These are phyloP conservation scores for Komagataella kurtzmanii DNA, from an alignment of 805 yeast species.

Conservation along the genomic window DNA sequence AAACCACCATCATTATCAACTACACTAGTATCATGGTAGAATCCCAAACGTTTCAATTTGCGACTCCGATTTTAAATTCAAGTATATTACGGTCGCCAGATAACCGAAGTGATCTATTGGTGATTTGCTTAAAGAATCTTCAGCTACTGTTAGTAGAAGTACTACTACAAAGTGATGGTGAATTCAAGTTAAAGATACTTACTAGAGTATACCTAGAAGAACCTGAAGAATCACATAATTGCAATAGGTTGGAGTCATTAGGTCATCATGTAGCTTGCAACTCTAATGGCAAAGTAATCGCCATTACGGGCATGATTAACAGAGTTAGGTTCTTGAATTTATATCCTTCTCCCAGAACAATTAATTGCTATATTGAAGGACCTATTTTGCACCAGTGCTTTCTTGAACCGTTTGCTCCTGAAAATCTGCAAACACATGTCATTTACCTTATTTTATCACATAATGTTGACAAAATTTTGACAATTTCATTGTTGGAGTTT, in stretches of 20 bases:
- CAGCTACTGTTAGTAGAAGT: neutral
- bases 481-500: neutral
- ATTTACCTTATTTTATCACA: neutral
- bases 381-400: neutral
- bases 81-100: neutral
- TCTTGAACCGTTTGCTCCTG: neutral
- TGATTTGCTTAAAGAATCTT: neutral
- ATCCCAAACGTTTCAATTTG: neutral
- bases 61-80: neutral
- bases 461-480: neutral
- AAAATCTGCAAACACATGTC: neutral
- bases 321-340: neutral
- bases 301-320: neutral
- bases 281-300: neutral
- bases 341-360: neutral
- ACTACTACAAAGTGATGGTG: neutral
- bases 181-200: neutral
- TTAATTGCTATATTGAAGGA: neutral
- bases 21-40: neutral
- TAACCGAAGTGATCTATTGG: neutral
- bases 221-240: neutral
- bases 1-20: neutral
- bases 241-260: neutral
- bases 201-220: neutral
- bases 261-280: neutral